phyloP scores from a whole-genome alignment of 345 rosid species.

The Aethionema arabicum region DNA sequence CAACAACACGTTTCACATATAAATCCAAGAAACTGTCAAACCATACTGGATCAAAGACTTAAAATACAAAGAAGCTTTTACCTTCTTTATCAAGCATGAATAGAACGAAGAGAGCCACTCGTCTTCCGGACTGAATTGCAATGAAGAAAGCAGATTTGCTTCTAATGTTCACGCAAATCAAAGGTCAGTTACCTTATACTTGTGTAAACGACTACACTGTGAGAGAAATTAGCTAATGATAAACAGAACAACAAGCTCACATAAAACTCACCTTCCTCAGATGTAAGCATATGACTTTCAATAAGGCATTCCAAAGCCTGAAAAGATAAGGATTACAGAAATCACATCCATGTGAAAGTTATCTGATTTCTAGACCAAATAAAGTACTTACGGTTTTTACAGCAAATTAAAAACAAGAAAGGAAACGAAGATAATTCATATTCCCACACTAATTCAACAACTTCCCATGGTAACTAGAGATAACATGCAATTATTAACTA shows the following conservation, averaged over 20 bases:
- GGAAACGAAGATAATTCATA: neutral
- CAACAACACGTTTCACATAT: neutral
- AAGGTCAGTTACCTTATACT: slow-evolving; percentile 12
- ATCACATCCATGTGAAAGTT: slow-evolving; percentile 7
- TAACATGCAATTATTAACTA: slow-evolving; percentile 19
- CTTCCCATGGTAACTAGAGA: slow-evolving; percentile 14
- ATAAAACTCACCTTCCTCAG: slow-evolving; percentile 72
- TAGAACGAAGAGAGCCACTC: slow-evolving; percentile 93
- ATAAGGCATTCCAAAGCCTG: slow-evolving; percentile 97
- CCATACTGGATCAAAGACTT: slow-evolving; percentile 11
- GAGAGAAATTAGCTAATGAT: slow-evolving; percentile 15
- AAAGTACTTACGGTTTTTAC: neutral
- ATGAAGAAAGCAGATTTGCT: slow-evolving; percentile 66
- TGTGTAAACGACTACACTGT: slow-evolving; percentile 2
- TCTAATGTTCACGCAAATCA: slow-evolving; percentile 44
- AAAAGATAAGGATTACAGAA: slow-evolving; percentile 25
- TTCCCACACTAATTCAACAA: slow-evolving; percentile 2
- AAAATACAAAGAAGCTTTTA: slow-evolving; percentile 22
- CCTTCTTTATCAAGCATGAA: slow-evolving; percentile 93
- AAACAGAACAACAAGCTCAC: neutral
- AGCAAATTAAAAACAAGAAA: slow-evolving; percentile 4
- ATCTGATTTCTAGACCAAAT: slow-evolving; percentile 4
- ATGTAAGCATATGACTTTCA: slow-evolving; percentile 92
- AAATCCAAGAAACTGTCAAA: slow-evolving; percentile 4
- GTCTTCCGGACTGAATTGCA: slow-evolving; percentile 85